phyloP scores from a whole-genome alignment of 164 flowering plant genomes.

The Nymphaea colorata region DNA sequence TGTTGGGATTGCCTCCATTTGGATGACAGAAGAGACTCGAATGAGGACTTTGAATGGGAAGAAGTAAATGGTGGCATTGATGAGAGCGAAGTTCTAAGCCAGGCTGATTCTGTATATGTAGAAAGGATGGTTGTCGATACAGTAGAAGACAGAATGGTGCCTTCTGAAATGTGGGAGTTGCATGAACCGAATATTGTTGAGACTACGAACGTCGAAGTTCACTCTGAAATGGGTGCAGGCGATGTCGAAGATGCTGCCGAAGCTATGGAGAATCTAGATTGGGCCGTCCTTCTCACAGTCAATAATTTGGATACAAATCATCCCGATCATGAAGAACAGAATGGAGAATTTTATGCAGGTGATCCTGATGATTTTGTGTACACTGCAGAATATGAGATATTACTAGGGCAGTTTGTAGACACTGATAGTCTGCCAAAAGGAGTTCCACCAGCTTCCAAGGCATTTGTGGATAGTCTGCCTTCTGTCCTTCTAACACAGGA shows the following conservation, averaged over 20 bases:
- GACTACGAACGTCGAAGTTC: neutral
- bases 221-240: neutral
- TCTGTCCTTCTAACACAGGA: conserved; percentile 20
- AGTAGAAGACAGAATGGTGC: conserved; percentile 16
- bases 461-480: conserved; percentile 39
- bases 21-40: conserved; percentile 32
- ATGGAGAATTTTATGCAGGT: conserved; percentile 9
- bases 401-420: conserved; percentile 34
- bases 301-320: conserved; percentile 22
- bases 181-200: neutral
- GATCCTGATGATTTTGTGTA: conserved; percentile 21
- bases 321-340: conserved; percentile 10
- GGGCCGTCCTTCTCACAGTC: conserved; percentile 35
- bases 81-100: conserved; percentile 40
- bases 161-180: conserved; percentile 12
- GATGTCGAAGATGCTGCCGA: conserved; percentile 3
- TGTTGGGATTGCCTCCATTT: conserved; percentile 59
- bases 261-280: conserved; percentile 15
- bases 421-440: conserved; percentile 25
- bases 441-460: conserved; percentile 47
- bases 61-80: conserved; percentile 48
- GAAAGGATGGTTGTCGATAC: conserved; percentile 26
- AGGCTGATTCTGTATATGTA: neutral
- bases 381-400: conserved; percentile 25
- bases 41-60: conserved; percentile 80